Evolutionary conservation across 345 rosid species (phyloP), one percentile per base, ranked within the genome.

Genomic region (Sonneratia caseolaris): DNA sequence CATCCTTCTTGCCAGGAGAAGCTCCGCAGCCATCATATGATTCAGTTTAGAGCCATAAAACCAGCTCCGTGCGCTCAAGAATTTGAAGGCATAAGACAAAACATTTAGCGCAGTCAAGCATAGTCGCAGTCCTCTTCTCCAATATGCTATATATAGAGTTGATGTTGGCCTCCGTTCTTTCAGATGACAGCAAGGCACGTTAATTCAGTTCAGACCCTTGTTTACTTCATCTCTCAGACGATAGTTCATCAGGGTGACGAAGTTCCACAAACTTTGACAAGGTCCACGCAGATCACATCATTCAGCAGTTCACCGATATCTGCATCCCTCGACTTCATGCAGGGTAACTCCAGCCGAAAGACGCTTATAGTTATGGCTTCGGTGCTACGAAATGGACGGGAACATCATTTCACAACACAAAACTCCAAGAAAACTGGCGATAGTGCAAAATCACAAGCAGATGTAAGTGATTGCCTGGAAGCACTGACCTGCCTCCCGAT

Each of bases 1-100:
- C 72, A 59, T 72, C 87, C 77, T 66, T 82, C 80, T 84, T 87
- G 38, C 78, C 68, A 10, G 74, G 71, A 71, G 77, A 38, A 32
- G 78, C 78, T 80, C 98, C 90, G 87, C 79, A 37, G 64, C 65
- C 65, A 24, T 6, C 0, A 2, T n/a, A 61, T 12, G 37, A 24
- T 5, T 24, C 24, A 32, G 36, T 32, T 61, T 6, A 5, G 3
- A n/a, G 45, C 10, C 10, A 9, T 27, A 9, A 42, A 42, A 42
- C 45, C 10, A 42, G 45, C 10, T 42, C 45, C 5, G 2, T 9
- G 45, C 5, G 45, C 45, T 9, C 10, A 9, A 42, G 45, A 42
- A 42, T 4, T 9, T 4, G 10, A 42, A 42, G 10, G 45, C 45
- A 42, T 42, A 9, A 42, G 45, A 42, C 7, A 42, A 42, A 42